Percentiles rank a stretch among this genome's conserved stretches.
Evolutionary conservation across 2,329 filamentous ascomycete genomes (phyloP).

Genomic region (Aspergillus brunneoviolaceus): DNA sequence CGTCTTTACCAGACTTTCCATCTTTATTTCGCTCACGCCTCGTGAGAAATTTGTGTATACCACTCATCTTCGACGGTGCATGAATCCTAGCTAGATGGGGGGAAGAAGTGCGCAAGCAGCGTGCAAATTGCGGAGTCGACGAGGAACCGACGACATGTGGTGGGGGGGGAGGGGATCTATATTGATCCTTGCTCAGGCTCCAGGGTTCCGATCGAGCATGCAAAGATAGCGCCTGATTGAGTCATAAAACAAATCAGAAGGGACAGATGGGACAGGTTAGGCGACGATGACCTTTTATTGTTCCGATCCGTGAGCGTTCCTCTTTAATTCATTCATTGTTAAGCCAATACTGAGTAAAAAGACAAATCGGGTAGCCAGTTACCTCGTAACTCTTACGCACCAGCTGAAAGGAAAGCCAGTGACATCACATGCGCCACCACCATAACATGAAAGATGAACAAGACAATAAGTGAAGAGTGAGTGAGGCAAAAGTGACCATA

Average conservation of each 20-base stretch:
- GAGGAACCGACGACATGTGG: slow-evolving; percentile 27
- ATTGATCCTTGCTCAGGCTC: slow-evolving; percentile 27
- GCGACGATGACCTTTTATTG: slow-evolving; percentile 20
- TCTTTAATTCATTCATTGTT: background rate
- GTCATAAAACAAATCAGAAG: slow-evolving; percentile 26
- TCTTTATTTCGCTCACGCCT: slow-evolving; percentile 37
- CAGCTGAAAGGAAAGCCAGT: slow-evolving; percentile 21
- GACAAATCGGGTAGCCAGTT: background rate
- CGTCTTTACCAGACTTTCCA: slow-evolving; percentile 35
- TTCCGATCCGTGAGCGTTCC: background rate
- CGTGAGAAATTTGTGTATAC: slow-evolving; percentile 44
- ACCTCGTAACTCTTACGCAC: slow-evolving; percentile 16
- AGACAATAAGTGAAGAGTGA: background rate
- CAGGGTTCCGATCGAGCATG: slow-evolving; percentile 25
- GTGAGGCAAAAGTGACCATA: background rate
- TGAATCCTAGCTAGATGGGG: slow-evolving; percentile 6
- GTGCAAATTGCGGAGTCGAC: slow-evolving; percentile 4
- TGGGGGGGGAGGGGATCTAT: slow-evolving; percentile 15
- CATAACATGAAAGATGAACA: slow-evolving; percentile 1
- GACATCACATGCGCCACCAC: slow-evolving; percentile 21
- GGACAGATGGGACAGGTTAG: slow-evolving; percentile 17
- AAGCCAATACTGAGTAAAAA: background rate
- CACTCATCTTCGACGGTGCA: slow-evolving; percentile 34
- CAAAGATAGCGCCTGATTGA: slow-evolving; percentile 10
- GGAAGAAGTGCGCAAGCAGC: slow-evolving; percentile 6